Conservation (phyloP, 768 basidiomycete genomes). For the Hypsizygus marmoreus region DNA sequence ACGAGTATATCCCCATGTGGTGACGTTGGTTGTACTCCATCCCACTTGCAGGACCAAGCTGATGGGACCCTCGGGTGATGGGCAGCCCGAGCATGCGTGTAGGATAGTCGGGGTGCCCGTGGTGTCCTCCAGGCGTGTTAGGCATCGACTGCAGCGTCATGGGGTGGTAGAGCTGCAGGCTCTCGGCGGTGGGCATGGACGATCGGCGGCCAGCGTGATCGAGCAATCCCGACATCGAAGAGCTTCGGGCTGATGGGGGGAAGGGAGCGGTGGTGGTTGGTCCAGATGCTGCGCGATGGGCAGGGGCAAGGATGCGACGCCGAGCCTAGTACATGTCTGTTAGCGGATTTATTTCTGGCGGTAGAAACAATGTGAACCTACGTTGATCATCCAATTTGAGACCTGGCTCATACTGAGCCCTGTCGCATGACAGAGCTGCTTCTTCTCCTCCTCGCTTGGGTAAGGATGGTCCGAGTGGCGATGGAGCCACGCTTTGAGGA, state of each 20-base stretch:
- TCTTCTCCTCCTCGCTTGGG: slow-evolving; percentile 89
- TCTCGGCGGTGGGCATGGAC: slow-evolving; percentile 66
- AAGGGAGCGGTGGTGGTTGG: slow-evolving; percentile 81
- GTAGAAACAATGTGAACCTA: slow-evolving; percentile 25
- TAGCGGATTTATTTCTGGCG: slow-evolving; percentile 11
- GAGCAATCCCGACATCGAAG: slow-evolving; percentile 43
- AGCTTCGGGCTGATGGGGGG: slow-evolving; percentile 48
- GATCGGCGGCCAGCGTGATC: slow-evolving; percentile 56
- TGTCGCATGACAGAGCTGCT: slow-evolving; percentile 83
- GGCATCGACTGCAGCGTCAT: slow-evolving; percentile 72
- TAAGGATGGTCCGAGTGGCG: slow-evolving; percentile 89
- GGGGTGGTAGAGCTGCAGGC: slow-evolving; percentile 76
- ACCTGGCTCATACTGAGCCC: slow-evolving; percentile 89
- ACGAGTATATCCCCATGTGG: slow-evolving; percentile 36
- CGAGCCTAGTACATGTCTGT: slow-evolving; percentile 55
- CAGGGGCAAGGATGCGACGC: slow-evolving; percentile 81
- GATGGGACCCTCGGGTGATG: slow-evolving; percentile 33
- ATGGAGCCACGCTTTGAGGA: slow-evolving; percentile 86
- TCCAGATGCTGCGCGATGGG: slow-evolving; percentile 71
- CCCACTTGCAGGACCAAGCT: slow-evolving; percentile 35
- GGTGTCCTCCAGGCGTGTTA: slow-evolving; percentile 34
- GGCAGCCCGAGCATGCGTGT: slow-evolving; percentile 50
- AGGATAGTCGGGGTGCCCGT: slow-evolving; percentile 35
- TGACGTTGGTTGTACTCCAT: slow-evolving; percentile 40
- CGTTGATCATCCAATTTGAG: slow-evolving; percentile 94